These are phyloP conservation scores for Populus simonii DNA, from an alignment of 345 rosid species.

Conservation along the genomic window DNA sequence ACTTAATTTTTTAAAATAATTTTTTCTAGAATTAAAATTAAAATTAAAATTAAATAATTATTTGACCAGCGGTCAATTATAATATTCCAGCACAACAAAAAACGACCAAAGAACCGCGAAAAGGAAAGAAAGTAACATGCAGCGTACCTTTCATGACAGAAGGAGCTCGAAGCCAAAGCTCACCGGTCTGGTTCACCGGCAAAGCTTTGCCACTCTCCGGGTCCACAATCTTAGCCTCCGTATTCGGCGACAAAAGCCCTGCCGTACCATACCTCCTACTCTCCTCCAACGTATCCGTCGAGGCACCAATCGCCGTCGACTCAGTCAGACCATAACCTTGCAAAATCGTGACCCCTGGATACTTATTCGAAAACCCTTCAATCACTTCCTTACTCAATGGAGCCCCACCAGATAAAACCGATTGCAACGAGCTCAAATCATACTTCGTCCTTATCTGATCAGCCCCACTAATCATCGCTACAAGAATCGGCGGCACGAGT, in stretches of 20 bases:
- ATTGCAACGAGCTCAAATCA: slow-evolving; percentile 56
- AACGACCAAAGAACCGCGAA: not conserved
- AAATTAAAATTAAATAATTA: too few relatives aligned
- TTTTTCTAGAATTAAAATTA: too few relatives aligned
- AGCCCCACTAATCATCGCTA: slow-evolving; percentile 56
- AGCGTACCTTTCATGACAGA: slow-evolving; percentile 59
- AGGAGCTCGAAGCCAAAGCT: slow-evolving; percentile 73
- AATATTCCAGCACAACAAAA: not conserved
- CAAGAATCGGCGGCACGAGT: slow-evolving; percentile 57
- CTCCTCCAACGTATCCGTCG: slow-evolving; percentile 60
- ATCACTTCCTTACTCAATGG: slow-evolving; percentile 75
- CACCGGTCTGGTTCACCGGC: slow-evolving; percentile 59
- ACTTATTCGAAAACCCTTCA: slow-evolving; percentile 57
- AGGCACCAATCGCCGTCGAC: slow-evolving; percentile 67
- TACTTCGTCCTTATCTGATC: slow-evolving; percentile 47
- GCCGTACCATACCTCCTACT: slow-evolving; percentile 68
- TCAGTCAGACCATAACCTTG: slow-evolving; percentile 82
- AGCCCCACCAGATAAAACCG: slow-evolving; percentile 67
- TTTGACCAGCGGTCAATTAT: too few relatives aligned
- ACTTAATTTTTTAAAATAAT: too few relatives aligned
- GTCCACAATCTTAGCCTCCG: slow-evolving; percentile 72
- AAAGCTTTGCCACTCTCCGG: slow-evolving; percentile 50
- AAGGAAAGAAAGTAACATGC: not conserved
- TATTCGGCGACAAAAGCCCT: slow-evolving; percentile 55
- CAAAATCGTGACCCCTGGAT: slow-evolving; percentile 47